A percentile compares a stretch with the other conserved stretches of the same genome.
These are phyloP conservation scores for Letharia lupina DNA, from an alignment of 495 filamentous ascomycete genomes.

Conservation along the genomic window DNA sequence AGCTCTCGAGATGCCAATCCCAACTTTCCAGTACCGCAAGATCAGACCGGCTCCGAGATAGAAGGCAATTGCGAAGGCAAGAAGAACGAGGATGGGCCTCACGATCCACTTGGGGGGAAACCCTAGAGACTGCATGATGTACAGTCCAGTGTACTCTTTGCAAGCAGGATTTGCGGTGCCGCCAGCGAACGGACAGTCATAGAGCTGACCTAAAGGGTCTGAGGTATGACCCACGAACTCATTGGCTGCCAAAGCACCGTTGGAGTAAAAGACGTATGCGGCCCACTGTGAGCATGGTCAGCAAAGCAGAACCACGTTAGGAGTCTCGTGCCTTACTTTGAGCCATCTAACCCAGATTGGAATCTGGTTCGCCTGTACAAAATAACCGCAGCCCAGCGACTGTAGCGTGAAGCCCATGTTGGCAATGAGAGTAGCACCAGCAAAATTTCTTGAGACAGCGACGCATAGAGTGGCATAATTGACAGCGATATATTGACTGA, in stretches of 20 bases:
- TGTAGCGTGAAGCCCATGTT: constrained; percentile 66
- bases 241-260: constrained; percentile 57
- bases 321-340: constrained; percentile 38
- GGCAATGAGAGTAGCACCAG: constrained; percentile 52
- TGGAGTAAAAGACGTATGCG: constrained; percentile 53
- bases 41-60: constrained; percentile 47
- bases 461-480: constrained; percentile 53
- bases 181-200: constrained; percentile 55
- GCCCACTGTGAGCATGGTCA: constrained; percentile 29
- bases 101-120: constrained; percentile 55
- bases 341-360: constrained; percentile 67
- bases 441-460: constrained; percentile 51
- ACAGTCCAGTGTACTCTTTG: constrained; percentile 55
- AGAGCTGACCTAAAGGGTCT: constrained; percentile 43
- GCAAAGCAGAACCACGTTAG: constrained; percentile 17
- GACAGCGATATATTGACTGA: constrained; percentile 61
- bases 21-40: constrained; percentile 49
- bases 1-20: constrained; percentile 52
- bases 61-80: constrained; percentile 50
- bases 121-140: constrained; percentile 56
- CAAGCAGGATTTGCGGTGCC: constrained; percentile 51
- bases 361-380: constrained; percentile 61
- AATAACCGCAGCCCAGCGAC: constrained; percentile 60
- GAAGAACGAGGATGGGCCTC: constrained; percentile 51
- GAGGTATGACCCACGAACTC: constrained; percentile 51